These are phyloP conservation scores for Glycine latifolia DNA, from an alignment of 306 rosid genomes.

Conservation along the genomic window DNA sequence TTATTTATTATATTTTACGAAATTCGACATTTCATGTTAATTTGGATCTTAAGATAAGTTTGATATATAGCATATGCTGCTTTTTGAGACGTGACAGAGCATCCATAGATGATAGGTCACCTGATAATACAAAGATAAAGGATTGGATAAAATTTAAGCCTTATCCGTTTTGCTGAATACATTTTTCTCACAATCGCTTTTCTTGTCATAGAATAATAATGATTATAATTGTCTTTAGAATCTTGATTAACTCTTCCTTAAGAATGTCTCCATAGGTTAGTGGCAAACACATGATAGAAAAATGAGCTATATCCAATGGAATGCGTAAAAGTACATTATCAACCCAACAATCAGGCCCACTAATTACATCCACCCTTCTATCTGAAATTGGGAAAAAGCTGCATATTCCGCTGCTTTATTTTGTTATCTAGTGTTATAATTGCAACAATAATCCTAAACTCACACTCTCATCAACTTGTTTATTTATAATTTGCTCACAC, in stretches of 20 bases:
- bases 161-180: conserved; percentile 35
- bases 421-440: neutral
- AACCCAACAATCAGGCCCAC: neutral
- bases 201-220: conserved; percentile 24
- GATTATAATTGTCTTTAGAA: conserved; percentile 28
- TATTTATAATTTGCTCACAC: neutral
- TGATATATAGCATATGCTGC: neutral
- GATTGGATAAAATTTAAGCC: conserved; percentile 37
- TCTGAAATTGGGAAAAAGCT: conserved; percentile 13
- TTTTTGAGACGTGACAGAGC: conserved; percentile 28
- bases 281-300: conserved; percentile 44
- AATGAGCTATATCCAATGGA: neutral
- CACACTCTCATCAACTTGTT: neutral
- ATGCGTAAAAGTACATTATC: neutral
- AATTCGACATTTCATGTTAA: too few relatives aligned
- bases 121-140: conserved; percentile 16
- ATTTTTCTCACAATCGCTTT: conserved; percentile 36
- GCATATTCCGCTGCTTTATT: neutral
- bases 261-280: neutral
- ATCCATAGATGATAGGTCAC: neutral
- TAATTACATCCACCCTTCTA: too few relatives aligned
- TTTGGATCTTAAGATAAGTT: too few relatives aligned
- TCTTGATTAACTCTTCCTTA: conserved; percentile 31
- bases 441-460: neutral
- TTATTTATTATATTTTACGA: too few relatives aligned